Conservation (phyloP, 2,329 filamentous ascomycete genomes). For the Penicillium psychrosexuale region DNA sequence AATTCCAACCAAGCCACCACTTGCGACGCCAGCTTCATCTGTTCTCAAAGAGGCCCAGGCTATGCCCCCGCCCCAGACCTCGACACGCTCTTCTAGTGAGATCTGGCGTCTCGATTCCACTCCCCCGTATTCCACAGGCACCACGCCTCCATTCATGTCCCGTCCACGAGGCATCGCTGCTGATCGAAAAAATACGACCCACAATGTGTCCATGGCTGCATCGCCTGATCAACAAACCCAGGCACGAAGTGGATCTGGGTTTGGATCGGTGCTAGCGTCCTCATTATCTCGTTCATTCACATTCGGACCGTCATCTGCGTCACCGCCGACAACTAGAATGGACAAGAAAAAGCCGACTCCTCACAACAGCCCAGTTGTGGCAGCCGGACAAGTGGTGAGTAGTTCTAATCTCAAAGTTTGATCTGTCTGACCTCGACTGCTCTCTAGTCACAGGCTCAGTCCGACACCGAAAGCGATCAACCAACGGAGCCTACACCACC, state of each 20-base stretch:
- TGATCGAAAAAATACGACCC: constrained; percentile 43
- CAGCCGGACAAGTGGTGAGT: constrained; percentile 30
- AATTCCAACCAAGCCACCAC: constrained; percentile 43
- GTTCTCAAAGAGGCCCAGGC: constrained; percentile 33
- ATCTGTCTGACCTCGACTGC: constrained; percentile 29
- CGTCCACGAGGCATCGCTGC: constrained; percentile 40
- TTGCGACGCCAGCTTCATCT: constrained; percentile 35
- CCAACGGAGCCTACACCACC: constrained; percentile 26
- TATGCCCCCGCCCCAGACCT: constrained; percentile 42
- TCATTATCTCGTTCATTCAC: constrained; percentile 47
- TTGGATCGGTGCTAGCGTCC: constrained; percentile 44
- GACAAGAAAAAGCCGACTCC: constrained; percentile 40
- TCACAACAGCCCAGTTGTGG: constrained; percentile 34
- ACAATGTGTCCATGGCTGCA: constrained; percentile 39
- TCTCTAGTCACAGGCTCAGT: constrained; percentile 34
- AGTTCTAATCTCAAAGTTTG: constrained; percentile 24
- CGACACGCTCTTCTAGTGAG: constrained; percentile 51
- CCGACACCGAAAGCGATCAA: constrained; percentile 41
- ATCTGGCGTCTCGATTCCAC: constrained; percentile 50
- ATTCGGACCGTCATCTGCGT: constrained; percentile 43
- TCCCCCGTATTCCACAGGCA: constrained; percentile 52
- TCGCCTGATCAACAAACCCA: constrained; percentile 43
- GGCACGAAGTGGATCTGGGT: constrained; percentile 39
- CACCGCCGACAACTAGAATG: constrained; percentile 37
- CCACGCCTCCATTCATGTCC: constrained; percentile 50